Evolutionary conservation across 768 basidiomycete genomes (phyloP).

Genomic region (Tulasnella sp.): DNA sequence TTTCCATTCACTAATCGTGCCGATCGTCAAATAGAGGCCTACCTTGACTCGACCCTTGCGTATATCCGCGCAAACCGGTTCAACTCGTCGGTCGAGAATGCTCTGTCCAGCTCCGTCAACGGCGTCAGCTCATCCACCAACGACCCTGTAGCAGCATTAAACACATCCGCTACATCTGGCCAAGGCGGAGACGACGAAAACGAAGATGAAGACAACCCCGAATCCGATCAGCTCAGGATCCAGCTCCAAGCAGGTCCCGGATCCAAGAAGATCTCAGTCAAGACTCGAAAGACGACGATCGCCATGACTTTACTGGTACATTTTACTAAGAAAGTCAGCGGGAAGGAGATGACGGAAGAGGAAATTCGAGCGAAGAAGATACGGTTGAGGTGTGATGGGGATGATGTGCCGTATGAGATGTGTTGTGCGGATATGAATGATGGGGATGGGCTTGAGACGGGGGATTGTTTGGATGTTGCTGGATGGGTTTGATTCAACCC

Average conservation of each 20-base stretch:
- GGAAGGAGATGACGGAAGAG: background rate
- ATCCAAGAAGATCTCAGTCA: constrained; percentile 1
- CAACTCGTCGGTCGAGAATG: background rate
- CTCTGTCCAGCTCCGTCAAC: background rate
- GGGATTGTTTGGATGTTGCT: constrained; percentile 1
- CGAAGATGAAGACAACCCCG: background rate
- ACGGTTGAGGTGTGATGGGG: background rate
- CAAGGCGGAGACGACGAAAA: background rate
- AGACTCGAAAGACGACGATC: background rate
- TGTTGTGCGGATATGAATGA: constrained; percentile 1
- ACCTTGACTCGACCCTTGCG: constrained; percentile 3
- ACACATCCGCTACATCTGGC: background rate
- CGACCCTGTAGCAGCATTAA: background rate
- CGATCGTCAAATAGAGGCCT: too few species aligned
- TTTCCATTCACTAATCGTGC: too few species aligned
- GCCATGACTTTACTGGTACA: background rate
- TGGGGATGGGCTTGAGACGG: constrained; percentile 4
- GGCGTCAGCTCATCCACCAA: background rate
- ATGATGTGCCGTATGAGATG: background rate
- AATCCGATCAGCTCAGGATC: background rate
- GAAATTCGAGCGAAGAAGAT: constrained; percentile 1
- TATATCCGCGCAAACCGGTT: constrained; percentile 2
- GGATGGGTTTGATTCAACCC: too few species aligned
- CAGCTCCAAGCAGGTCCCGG: background rate
- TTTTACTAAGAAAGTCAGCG: background rate